Conservation (phyloP, 768 basidiomycete genomes). For the Pleurotus tuber-regium region DNA sequence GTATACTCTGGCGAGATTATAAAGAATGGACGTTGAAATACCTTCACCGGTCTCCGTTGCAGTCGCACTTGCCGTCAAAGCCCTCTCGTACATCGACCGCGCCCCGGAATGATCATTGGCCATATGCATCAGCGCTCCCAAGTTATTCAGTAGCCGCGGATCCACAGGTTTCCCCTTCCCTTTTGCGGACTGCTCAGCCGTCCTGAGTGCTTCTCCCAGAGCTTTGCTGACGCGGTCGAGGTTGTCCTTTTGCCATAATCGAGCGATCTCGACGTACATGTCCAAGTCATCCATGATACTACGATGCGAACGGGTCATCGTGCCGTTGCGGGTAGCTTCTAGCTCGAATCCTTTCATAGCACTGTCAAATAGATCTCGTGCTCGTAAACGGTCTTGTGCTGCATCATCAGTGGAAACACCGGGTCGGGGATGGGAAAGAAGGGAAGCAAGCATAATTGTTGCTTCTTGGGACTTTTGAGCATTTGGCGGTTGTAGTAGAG, state of each 20-base stretch:
- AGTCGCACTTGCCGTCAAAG: slow-evolving; percentile 56
- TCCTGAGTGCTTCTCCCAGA: slow-evolving; percentile 68
- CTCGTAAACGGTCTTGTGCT: slow-evolving; percentile 64
- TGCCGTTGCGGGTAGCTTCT: slow-evolving; percentile 54
- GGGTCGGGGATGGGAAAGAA: slow-evolving; percentile 80
- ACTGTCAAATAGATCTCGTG: slow-evolving; percentile 81
- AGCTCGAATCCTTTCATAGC: slow-evolving; percentile 63
- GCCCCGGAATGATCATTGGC: slow-evolving; percentile 61
- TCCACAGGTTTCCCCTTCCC: slow-evolving; percentile 43
- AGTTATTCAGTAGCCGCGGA: slow-evolving; percentile 76
- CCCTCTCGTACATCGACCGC: slow-evolving; percentile 65
- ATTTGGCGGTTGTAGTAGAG: slow-evolving; percentile 64
- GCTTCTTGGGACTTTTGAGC: slow-evolving; percentile 76
- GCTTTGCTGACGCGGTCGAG: slow-evolving; percentile 71
- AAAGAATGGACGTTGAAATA: slow-evolving; percentile 80
- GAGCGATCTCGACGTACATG: slow-evolving; percentile 88
- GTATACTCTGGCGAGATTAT: slow-evolving; percentile 89
- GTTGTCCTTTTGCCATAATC: slow-evolving; percentile 83
- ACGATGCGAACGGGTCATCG: slow-evolving; percentile 38
- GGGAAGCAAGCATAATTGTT: slow-evolving; percentile 82
- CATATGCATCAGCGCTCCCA: slow-evolving; percentile 73
- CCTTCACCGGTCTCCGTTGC: slow-evolving; percentile 54
- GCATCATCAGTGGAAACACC: slow-evolving; percentile 75
- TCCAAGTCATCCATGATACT: slow-evolving; percentile 76
- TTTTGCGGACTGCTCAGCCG: slow-evolving; percentile 38